Evolutionary conservation across 2,329 filamentous ascomycete species (phyloP), one percentile per base, ranked within the genome.

Genomic region (Colletotrichum abscissum): DNA sequence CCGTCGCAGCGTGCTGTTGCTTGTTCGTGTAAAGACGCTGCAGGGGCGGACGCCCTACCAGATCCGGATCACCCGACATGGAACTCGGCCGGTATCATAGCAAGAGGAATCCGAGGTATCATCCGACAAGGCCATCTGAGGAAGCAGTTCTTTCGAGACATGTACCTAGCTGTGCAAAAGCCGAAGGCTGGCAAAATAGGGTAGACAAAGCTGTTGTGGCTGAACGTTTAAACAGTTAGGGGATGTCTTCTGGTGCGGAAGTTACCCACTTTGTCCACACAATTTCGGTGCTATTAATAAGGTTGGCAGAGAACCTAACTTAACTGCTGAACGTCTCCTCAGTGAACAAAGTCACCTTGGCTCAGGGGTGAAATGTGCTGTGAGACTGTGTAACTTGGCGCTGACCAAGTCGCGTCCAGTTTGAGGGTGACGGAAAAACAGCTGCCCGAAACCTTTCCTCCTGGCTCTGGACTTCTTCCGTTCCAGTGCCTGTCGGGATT

Each of bases 401-500:
- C 8, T 49, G 8, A n/a, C 42, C 19, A 49, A 49, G 19, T 49
- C 4, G 7, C 42, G 33, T 46, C 11, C 30, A 38, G n/a, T 14
- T 33, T 30, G 2, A 55, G 26, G 57, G 57, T 52, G 12, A 42
- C 49, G 58, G 54, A 59, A 52, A 59, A 60, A 55, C 24, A 22
- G 30, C 22, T 1, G 14, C 8, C 38, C 54, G 54, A 33, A 26
- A 28, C 24, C 38, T 54, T 33, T 58, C 5, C 5, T 5, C 9
- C 6, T 59, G 70, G 70, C 26, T 1, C 2, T 4, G 1, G 4
- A 12, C 33, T 70, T 73, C 46, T 70, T 73, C 70, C 70, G 66
- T 38, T 65, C 65, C 70, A 35, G 26, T 14, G 35, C 7, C 4
- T 19, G 11, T 11, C 19, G 24, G 70, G 60, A 73, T 62, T 16